These are phyloP conservation scores for Rhizophagus sp. DNA, from an alignment of 192 early-diverging fungal genomes.

Conservation along the genomic window DNA sequence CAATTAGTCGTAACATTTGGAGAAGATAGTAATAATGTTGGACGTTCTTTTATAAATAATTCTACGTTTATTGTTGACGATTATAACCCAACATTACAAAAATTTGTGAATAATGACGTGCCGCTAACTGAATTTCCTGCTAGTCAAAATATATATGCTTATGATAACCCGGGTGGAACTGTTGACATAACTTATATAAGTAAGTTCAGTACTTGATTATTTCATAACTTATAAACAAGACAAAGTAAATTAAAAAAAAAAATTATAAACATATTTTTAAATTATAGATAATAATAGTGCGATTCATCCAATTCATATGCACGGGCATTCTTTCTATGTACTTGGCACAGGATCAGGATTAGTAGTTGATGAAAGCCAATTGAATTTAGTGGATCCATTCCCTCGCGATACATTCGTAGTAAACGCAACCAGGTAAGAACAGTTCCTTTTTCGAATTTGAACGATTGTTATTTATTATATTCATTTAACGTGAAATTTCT, in stretches of 20 bases:
- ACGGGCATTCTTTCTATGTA: slow-evolving; percentile 84
- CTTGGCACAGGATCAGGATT: slow-evolving; percentile 56
- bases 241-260: no score
- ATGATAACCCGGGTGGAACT: slow-evolving; percentile 63
- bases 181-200: slow-evolving; percentile 73
- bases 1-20: slow-evolving; percentile 43
- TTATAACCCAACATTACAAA: slow-evolving; percentile 61
- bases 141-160: slow-evolving; percentile 62
- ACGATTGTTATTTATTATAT: no score
- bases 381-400: background rate
- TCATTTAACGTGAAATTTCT: background rate
- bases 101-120: slow-evolving; percentile 63
- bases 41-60: slow-evolving; percentile 75
- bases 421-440: background rate
- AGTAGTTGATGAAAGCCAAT: background rate
- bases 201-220: background rate
- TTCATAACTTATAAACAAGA: background rate
- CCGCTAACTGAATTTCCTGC: slow-evolving; percentile 49
- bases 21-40: slow-evolving; percentile 59
- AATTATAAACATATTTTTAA: no score
- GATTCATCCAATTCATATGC: slow-evolving; percentile 80
- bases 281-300: slow-evolving; percentile 61
- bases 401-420: background rate
- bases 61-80: slow-evolving; percentile 81
- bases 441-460: no score